Base-by-base conservation (phyloP, 2,329 filamentous ascomycete species). In the Aureobasidium sp. region DNA sequence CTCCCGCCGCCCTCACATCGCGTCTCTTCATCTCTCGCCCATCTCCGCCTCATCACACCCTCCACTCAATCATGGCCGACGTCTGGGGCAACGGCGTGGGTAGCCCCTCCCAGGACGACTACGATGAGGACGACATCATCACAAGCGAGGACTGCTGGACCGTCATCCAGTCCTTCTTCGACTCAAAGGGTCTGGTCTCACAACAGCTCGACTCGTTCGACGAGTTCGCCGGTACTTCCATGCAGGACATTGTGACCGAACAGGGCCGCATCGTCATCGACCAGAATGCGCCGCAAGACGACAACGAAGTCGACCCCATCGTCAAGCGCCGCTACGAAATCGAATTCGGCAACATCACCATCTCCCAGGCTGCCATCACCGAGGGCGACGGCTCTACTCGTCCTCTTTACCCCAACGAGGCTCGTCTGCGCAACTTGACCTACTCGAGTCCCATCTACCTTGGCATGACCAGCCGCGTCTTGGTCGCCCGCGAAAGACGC, bases 121-220 rank as follows among this genome's bases (percentile, higher is more conserved):
- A 65, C 17, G 68, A 70, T 34, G 68, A 70, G 42, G 61, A 64
- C 44, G 67, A 66, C 63, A 64, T 66, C 68, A 96, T 97, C 78
- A 96, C 92, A 29, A 90, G 92, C 64, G 94, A 97, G 79, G 95
- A 99, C 78, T 97, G 91, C 81, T 99, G 95, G 94, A 89, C 89
- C 67, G 93, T 97, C 71, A 97, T 99, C 74, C 91, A 90, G 62
- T 89, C 94, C 11, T 97, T 97, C 81, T 99, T 99, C 78, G 91
- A 97, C 69, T 84, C 87, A 66, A 99, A 97, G 78, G 93, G 94
- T 70, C 83, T 99, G 36, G 94, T 96, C 25, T 96, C 94, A 17
- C 93, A 99, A 77, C 94, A 99, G 79, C 87, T 97, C 66, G 93
- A 97, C 74, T 99, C 95, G 0, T 99, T 96, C 77, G 91, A 99